phyloP scores from a whole-genome alignment of 2,329 filamentous ascomycete species.

The Penicillium brasilianum region DNA sequence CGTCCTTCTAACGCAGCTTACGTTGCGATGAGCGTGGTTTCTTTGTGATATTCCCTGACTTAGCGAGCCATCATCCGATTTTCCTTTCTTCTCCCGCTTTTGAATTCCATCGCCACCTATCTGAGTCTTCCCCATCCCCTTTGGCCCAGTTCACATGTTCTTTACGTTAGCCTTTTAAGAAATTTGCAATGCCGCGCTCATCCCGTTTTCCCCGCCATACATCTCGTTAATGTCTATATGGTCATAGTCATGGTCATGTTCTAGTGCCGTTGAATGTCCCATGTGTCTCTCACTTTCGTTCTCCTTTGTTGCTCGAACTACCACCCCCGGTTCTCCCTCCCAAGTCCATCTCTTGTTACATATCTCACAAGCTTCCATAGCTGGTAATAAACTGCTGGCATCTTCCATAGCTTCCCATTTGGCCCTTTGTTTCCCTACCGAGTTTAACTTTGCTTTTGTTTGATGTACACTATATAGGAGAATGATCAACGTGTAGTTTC shows the following conservation, averaged over 20 bases:
- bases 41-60: constrained; percentile 18
- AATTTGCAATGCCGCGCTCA: constrained; percentile 13
- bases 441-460: constrained; percentile 6
- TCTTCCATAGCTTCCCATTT: neutral
- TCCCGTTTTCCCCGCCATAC: constrained; percentile 20
- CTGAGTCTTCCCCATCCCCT: neutral
- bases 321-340: neutral
- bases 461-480: constrained; percentile 15
- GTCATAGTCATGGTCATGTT: constrained; percentile 16
- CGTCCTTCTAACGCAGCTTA: constrained; percentile 18
- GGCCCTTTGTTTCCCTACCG: neutral
- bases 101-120: neutral
- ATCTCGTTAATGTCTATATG: constrained; percentile 7
- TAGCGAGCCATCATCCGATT: constrained; percentile 21
- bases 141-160: neutral
- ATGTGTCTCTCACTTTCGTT: constrained; percentile 13
- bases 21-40: constrained; percentile 22
- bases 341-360: constrained; percentile 1
- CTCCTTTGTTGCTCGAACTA: constrained; percentile 15
- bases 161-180: constrained; percentile 9
- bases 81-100: constrained; percentile 10
- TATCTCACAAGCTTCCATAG: neutral
- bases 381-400: constrained; percentile 2
- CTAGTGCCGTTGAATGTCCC: constrained; percentile 15
- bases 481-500: constrained; percentile 6